Base-by-base conservation (phyloP, 1,284 basidiomycete genomes). In the Binderoboletus segoi region DNA sequence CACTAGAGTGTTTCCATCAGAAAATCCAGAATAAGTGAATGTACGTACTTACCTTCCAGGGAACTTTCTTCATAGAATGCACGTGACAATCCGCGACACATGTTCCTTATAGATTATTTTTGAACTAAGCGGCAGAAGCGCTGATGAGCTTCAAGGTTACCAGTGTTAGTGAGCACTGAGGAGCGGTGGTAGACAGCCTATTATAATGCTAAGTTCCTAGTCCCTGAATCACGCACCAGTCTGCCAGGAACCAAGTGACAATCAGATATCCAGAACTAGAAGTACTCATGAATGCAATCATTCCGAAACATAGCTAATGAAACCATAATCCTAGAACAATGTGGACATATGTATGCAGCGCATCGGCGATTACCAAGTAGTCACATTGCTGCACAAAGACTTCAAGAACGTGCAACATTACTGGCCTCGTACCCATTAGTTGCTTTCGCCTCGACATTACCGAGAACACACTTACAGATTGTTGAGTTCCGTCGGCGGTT, bases 31-130 rank as follows among this genome's bases (percentile, higher is more conserved):
- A 56, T 47, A 40, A 52, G 6, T 43, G 8, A 37, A 37, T 16
- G 24, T 26, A 32, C 52, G 15, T 23, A 50, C n/a, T n/a, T n/a
- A n/a, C 52, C 30, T 66, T 44, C 46, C 16, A 62, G 51, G 37
- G 64, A 61, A 63, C 24, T 15, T 61, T 62, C 61, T 46, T 8
- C 35, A n/a, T 58, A 28, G 61, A 63, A 65, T 20, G 44, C 10
- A 23, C 44, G 62, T 64, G 61, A n/a, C 62, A 61, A 49, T 4
- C 11, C 6, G 8, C 13, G 16, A 15, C 13, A 35, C 13, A 15
- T 12, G 33, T 12, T 3, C 16, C 33, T 16, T 35, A 15, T 35
- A 4, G 33, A 32, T 32, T 12, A 32, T 7, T 32, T 12, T n/a
- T n/a, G n/a, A n/a, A n/a, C n/a, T n/a, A n/a, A n/a, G n/a, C n/a